phyloP scores from a whole-genome alignment of 441 rosid genomes.

The Adansonia grandidieri region DNA sequence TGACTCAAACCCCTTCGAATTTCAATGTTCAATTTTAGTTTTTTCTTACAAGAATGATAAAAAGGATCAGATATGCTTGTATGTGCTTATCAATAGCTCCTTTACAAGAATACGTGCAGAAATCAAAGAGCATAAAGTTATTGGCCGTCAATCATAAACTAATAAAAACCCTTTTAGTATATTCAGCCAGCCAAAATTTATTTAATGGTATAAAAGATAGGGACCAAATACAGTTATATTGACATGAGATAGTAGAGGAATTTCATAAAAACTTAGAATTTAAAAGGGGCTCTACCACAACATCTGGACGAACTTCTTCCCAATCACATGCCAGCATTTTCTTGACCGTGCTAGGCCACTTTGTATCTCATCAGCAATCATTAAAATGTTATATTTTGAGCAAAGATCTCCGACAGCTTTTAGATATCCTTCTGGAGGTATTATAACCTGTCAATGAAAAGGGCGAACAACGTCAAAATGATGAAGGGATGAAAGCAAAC shows the following conservation, averaged over 20 bases:
- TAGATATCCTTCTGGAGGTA: conserved; percentile 88
- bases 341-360: conserved; percentile 91
- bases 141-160: not conserved
- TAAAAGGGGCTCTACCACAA: conserved; percentile 60
- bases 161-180: not conserved
- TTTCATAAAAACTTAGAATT: conserved; percentile 14
- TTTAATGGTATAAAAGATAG: not conserved
- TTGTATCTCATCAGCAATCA: conserved; percentile 97
- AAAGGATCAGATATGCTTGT: conserved; percentile 4
- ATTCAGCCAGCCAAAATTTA: not conserved
- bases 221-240: not conserved
- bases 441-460: conserved; percentile 56
- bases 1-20: not conserved
- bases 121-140: not conserved
- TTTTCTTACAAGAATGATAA: conserved; percentile 11
- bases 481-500: conserved; percentile 12
- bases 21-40: not conserved
- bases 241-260: conserved; percentile 9
- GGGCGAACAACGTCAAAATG: not conserved
- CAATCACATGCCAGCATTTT: conserved; percentile 92
- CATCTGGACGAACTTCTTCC: conserved; percentile 87
- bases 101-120: conserved; percentile 1
- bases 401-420: conserved; percentile 86
- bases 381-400: conserved; percentile 70
- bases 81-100: not conserved